Base-by-base conservation (phyloP, 169 alveolate species). In the Babesia ovis region DNA sequence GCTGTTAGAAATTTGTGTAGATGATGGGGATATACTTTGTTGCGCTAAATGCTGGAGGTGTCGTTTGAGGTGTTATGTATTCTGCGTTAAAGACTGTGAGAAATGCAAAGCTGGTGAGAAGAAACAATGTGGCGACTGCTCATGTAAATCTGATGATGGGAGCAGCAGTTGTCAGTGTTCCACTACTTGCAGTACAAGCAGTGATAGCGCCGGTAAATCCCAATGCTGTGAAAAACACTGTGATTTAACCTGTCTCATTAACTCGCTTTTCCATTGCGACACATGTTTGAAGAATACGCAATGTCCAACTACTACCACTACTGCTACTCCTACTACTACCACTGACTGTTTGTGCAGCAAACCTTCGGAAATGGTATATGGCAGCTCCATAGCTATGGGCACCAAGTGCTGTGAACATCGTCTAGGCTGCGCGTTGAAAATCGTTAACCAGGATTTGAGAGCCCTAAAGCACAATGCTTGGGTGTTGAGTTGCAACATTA, bases 381-480 rank as follows among this genome's bases (percentile, higher is more conserved):
- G 59, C 22, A 64, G 59, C 50, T 0, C 1, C 0, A 29, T 1
- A 1, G 53, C 27, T 0, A 39, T 39, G 8, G 48, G 53, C 1
- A 23, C 25, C 1, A 46, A 46, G 20, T 50, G 62, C 20, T 64
- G 74, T 34, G 31, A 56, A 16, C 59, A 64, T 16, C 60, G 51
- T 14, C 37, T 64, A 9, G 74, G 74, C n/a, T 64, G 74, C 22
- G 37, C 64, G 18, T 23, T 64, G 48, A 12, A 8, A 3, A 64
- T 64, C 18, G 25, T 64, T 4, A 64, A n/a, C 34, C 23, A 64
- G 35, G 74, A 64, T 25, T 14, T 64, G 3, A 23, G 1, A 9
- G 53, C 62, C 1, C 61, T 64, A 0, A 64, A 50, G 42, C 23
- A 1, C 3, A 64, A 50, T 32, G 37, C 61, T 5, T 9, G 62